phyloP scores from a whole-genome alignment of 2,329 filamentous ascomycete species.

The Pochonia chlamydosporia region DNA sequence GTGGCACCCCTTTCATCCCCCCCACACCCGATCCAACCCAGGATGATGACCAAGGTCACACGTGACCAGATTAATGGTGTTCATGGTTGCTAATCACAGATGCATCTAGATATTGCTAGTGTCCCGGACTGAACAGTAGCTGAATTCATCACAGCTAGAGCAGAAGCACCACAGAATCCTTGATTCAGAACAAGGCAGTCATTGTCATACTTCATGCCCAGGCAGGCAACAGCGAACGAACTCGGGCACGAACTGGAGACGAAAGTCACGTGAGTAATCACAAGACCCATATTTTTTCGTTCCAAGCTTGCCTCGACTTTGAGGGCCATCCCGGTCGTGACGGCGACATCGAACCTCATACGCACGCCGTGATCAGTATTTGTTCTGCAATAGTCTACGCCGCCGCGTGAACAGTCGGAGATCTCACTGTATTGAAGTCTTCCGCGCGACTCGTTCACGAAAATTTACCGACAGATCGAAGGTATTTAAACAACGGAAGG shows the following conservation, averaged over 20 bases:
- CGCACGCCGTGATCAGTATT: background rate
- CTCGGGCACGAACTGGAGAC: too few relatives aligned
- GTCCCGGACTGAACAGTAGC: too few relatives aligned
- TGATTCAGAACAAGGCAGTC: too few relatives aligned
- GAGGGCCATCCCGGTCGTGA: background rate
- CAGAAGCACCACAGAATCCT: too few relatives aligned
- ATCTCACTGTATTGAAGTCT: background rate
- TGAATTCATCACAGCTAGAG: too few relatives aligned
- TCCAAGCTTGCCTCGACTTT: conserved; percentile 12
- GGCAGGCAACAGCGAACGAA: too few relatives aligned
- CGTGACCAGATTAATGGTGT: background rate
- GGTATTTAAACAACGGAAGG: too few relatives aligned
- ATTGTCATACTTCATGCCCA: too few relatives aligned
- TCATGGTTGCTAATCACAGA: background rate
- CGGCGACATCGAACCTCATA: background rate
- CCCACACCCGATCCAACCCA: too few relatives aligned
- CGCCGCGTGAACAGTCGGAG: background rate
- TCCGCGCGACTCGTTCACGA: background rate
- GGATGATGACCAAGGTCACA: background rate
- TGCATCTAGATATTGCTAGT: background rate
- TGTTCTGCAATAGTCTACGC: background rate
- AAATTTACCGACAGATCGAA: background rate
- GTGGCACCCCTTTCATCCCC: too few relatives aligned
- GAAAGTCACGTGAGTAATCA: conserved; percentile 21
- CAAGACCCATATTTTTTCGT: conserved; percentile 23